Base-by-base conservation (phyloP, 306 rosid genomes). In the Biancaea sappan region DNA sequence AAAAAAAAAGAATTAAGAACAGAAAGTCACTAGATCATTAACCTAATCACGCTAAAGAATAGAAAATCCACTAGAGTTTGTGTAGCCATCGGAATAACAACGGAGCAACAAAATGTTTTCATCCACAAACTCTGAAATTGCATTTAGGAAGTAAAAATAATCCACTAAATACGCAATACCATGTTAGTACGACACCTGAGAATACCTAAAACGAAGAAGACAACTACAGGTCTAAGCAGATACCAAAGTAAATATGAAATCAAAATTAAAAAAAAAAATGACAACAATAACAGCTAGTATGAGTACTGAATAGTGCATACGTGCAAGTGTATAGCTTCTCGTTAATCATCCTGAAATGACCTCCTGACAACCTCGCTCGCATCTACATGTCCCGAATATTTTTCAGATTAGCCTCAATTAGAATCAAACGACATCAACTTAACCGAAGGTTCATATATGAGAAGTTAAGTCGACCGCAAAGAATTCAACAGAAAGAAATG, bases 301-400 rank as follows among this genome's bases (percentile, higher is more conserved):
- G n/a, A 76, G 40, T 51, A 50, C 16, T 40, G 31, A 63, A 7
- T 46, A 7, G 24, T 37, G 66, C 29, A 68, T 88, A 91, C 98
- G 94, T 84, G 98, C 97, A 90, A 83, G 97, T 94, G 82, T 94
- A 94, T 68, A 94, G 92, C 89, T 94, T 94, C 82, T 94, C 98
- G 62, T 94, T 94, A 44, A 94, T 76, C 98, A 90, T 94, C 83
- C 98, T 87, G 80, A 94, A 94, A 72, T 94, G 97, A 11, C 98
- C 97, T 46, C 98, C 98, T 3, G 97, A 85, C 61, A 94, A 83
- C 76, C 87, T 86, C 8, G 91, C 97, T 52, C 83, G 87, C 98
- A 94, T 94, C 98, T 93, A 81, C 77, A 72, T 8, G 64, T 13
- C 69, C 72, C 38, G 73, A 56, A 51, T 24, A 34, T 8, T 7